A percentile compares a stretch with the other conserved stretches of the same genome.
These are phyloP conservation scores for Pseudocercospora cruenta DNA, from an alignment of 2,329 filamentous ascomycete species.

Conservation along the genomic window DNA sequence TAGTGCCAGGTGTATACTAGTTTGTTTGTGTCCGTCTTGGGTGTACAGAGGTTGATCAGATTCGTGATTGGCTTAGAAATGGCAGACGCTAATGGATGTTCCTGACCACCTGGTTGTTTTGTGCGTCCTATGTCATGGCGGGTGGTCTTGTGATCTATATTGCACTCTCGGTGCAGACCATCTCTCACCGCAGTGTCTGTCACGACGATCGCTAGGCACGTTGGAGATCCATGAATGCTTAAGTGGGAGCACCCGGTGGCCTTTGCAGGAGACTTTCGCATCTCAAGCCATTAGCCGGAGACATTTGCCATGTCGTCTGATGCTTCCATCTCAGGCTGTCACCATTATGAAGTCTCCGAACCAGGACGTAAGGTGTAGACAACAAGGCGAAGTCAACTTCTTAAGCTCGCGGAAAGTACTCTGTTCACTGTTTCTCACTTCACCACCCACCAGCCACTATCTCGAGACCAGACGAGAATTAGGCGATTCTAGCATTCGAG, in stretches of 20 bases:
- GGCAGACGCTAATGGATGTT: background rate
- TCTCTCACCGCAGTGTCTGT: background rate
- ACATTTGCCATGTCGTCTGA: background rate
- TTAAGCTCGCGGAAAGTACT: background rate
- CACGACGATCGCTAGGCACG: background rate
- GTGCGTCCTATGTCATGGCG: background rate
- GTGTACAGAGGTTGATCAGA: background rate
- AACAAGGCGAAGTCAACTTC: background rate
- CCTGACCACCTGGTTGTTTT: background rate
- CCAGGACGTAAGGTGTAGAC: background rate
- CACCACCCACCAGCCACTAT: background rate
- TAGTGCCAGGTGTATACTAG: constrained; percentile 83
- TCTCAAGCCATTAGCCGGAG: background rate
- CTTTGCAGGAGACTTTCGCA: background rate
- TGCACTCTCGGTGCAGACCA: background rate
- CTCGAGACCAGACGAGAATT: too few species aligned
- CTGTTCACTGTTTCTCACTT: background rate
- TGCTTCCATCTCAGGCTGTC: background rate
- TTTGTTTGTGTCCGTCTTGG: background rate
- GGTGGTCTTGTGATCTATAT: background rate
- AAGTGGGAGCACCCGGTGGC: background rate
- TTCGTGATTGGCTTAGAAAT: background rate
- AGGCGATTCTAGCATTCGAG: too few species aligned
- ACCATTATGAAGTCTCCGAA: background rate
- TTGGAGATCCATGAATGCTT: background rate